These are phyloP conservation scores for Tagetes patula DNA, from an alignment of 129 eudicot species.

Conservation along the genomic window DNA sequence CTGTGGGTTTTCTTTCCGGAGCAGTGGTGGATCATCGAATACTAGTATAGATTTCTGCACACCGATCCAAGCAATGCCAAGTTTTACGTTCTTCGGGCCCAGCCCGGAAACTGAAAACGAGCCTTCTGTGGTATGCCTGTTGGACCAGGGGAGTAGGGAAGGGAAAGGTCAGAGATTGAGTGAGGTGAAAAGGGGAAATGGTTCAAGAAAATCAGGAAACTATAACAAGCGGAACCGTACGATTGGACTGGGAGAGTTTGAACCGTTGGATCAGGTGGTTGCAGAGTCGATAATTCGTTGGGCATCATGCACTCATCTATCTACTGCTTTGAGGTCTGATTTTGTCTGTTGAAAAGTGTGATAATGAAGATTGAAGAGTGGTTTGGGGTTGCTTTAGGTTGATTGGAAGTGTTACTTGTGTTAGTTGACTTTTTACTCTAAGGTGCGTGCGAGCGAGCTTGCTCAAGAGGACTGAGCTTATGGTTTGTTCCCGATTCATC, in stretches of 20 bases:
- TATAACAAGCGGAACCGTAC: constrained; percentile 81
- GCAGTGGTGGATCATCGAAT: constrained; percentile 48
- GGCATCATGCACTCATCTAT: constrained; percentile 82
- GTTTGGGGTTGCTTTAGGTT: neutral
- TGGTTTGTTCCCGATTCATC: neutral
- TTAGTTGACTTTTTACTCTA: neutral
- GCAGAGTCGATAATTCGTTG: constrained; percentile 80
- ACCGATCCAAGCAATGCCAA: constrained; percentile 54
- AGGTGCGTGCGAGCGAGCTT: constrained; percentile 2
- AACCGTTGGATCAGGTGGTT: constrained; percentile 61
- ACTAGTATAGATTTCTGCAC: constrained; percentile 46
- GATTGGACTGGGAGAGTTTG: constrained; percentile 80
- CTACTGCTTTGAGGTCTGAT: constrained; percentile 67
- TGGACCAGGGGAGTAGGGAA: constrained; percentile 28
- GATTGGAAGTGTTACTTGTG: constrained; percentile 4
- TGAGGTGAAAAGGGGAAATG: constrained; percentile 46
- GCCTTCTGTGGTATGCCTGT: constrained; percentile 18
- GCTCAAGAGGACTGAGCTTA: constrained; percentile 13
- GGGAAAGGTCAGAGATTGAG: constrained; percentile 28
- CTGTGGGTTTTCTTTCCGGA: constrained; percentile 63
- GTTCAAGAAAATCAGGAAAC: constrained; percentile 43
- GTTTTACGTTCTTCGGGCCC: constrained; percentile 63
- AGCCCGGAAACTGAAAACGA: constrained; percentile 31
- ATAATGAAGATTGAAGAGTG: constrained; percentile 15
- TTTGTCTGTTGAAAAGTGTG: constrained; percentile 60